A percentile compares a stretch with the other conserved stretches of the same genome.
phyloP scores from a whole-genome alignment of 129 eudicot genomes.

The Daucus carota region DH1_v3.0 NC_030383.2:51689001-51689500 shows the following conservation, averaged over 20 bases:
- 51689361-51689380: constrained; percentile 37
- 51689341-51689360: constrained; percentile 34
- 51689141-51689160: not conserved
- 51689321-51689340: constrained; percentile 48
- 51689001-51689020: constrained; percentile 64
- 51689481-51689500: constrained; percentile 50
- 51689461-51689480: constrained; percentile 37
- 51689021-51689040: constrained; percentile 59
- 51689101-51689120: constrained; percentile 49
- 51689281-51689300: constrained; percentile 56
- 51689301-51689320: constrained; percentile 44
- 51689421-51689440: not conserved
- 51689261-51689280: constrained; percentile 50
- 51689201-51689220: constrained; percentile 28
- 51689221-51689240: constrained; percentile 50
- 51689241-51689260: constrained; percentile 43
- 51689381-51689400: not conserved
- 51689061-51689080: constrained; percentile 63
- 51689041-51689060: constrained; percentile 50
- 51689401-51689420: not conserved
- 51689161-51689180: not conserved
- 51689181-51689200: not conserved
- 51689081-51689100: constrained; percentile 44
- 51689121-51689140: constrained; percentile 36
- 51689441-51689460: not conserved